Evolutionary conservation across 202 grass and related monocot genomes (phyloP).

Genomic region (Cymbopogon flexuosus): DNA sequence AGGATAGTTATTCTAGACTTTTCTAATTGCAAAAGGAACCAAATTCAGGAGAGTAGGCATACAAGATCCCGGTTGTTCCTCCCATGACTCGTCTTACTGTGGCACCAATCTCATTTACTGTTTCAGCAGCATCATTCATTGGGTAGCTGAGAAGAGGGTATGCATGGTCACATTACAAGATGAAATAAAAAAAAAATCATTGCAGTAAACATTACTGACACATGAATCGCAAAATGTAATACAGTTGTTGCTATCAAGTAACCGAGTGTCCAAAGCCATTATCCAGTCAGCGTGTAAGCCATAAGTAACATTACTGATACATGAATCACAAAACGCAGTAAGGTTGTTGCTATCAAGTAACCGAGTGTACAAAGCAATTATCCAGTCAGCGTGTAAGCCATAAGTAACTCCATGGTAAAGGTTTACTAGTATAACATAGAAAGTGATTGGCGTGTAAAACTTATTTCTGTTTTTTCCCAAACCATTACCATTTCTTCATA

Average conservation of each 20-base stretch:
- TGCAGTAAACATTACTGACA: background rate
- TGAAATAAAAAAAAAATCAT: background rate
- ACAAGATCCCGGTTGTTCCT: conserved; percentile 95
- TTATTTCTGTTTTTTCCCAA: background rate
- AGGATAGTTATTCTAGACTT: conserved; percentile 9
- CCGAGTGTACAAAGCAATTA: background rate
- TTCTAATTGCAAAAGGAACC: conserved; percentile 23
- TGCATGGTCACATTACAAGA: too few relatives aligned
- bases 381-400: background rate
- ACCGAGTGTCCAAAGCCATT: background rate
- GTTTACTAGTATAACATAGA: background rate
- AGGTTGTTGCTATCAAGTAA: background rate
- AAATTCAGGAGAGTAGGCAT: conserved; percentile 23
- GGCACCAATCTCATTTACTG: conserved; percentile 83
- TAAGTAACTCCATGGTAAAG: background rate
- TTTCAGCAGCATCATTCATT: conserved; percentile 89
- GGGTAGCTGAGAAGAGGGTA: conserved; percentile 56
- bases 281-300: background rate
- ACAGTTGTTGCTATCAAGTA: background rate
- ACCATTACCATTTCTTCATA: conserved; percentile 77
- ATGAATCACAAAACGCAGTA: background rate
- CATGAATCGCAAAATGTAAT: background rate
- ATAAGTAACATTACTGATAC: background rate
- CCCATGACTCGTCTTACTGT: conserved; percentile 85
- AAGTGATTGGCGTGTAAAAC: background rate